These are phyloP conservation scores for Penicillium mononematosum DNA, from an alignment of 495 filamentous ascomycete genomes.

Conservation along the genomic window DNA sequence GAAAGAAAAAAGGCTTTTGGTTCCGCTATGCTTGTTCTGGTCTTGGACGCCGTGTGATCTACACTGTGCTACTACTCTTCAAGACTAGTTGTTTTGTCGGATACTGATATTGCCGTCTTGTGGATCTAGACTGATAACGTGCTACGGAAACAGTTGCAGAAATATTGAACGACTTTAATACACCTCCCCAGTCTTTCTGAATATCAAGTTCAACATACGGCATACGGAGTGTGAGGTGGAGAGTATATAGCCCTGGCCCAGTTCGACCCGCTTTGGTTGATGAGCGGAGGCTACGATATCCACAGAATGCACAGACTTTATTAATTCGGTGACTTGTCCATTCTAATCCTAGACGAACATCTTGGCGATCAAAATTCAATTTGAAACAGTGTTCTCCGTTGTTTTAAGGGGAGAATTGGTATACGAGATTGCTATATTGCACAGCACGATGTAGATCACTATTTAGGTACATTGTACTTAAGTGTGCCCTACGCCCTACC, in stretches of 20 bases:
- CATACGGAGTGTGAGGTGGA: background rate
- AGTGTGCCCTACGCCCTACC: background rate
- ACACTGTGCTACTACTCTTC: constrained; percentile 6
- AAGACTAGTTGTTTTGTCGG: constrained; percentile 7
- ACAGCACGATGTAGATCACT: background rate
- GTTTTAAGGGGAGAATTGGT: background rate
- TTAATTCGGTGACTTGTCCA: constrained; percentile 7
- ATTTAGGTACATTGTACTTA: background rate
- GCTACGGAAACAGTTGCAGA: background rate
- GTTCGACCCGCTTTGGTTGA: constrained; percentile 2
- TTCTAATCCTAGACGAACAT: constrained; percentile 13
- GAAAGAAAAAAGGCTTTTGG: constrained; percentile 4
- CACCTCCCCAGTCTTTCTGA: background rate
- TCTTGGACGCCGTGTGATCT: constrained; percentile 10
- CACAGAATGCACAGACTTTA: constrained; percentile 10
- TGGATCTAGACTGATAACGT: background rate
- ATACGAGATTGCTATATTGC: background rate
- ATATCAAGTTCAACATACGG: background rate
- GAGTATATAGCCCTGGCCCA: constrained; percentile 4
- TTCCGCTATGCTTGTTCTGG: constrained; percentile 7
- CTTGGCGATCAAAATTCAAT: constrained; percentile 12
- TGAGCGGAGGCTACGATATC: constrained; percentile 10
- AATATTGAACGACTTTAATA: background rate
- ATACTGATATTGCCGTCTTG: background rate
- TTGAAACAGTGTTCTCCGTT: constrained; percentile 1